phyloP scores from a whole-genome alignment of 2,329 filamentous ascomycete species.

The Xylaria sp. region DNA sequence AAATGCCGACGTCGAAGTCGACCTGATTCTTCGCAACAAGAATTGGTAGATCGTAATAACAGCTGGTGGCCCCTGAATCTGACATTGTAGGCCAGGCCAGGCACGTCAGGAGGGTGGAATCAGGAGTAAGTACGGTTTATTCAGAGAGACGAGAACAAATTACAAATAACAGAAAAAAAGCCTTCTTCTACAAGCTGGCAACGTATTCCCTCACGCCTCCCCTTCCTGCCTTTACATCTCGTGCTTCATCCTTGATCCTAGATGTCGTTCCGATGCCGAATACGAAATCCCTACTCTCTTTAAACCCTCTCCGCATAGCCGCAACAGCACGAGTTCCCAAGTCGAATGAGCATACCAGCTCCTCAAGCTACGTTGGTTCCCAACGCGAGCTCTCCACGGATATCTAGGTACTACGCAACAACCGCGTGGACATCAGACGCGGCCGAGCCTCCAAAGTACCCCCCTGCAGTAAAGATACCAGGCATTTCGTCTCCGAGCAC shows the following conservation, averaged over 20 bases:
- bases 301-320: no score
- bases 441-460: no score
- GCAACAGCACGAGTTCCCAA: no score
- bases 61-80: background rate
- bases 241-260: background rate
- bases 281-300: no score
- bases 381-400: no score
- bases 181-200: background rate
- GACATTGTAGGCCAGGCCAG: background rate
- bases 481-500: background rate
- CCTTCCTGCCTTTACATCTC: background rate
- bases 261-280: background rate
- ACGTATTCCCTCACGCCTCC: background rate
- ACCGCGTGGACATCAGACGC: no score
- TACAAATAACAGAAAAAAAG: background rate
- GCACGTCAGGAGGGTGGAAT: background rate
- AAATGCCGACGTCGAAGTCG: constrained; percentile 41
- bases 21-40: constrained; percentile 35
- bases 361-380: no score
- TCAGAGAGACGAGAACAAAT: background rate
- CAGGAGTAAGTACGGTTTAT: no score
- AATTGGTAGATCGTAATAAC: constrained; percentile 1
- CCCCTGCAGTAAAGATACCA: no score
- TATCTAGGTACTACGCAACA: no score
- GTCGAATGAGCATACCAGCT: no score